These are phyloP conservation scores for Monosporozyma unispora DNA, from an alignment of 805 yeast species.

Conservation along the genomic window DNA sequence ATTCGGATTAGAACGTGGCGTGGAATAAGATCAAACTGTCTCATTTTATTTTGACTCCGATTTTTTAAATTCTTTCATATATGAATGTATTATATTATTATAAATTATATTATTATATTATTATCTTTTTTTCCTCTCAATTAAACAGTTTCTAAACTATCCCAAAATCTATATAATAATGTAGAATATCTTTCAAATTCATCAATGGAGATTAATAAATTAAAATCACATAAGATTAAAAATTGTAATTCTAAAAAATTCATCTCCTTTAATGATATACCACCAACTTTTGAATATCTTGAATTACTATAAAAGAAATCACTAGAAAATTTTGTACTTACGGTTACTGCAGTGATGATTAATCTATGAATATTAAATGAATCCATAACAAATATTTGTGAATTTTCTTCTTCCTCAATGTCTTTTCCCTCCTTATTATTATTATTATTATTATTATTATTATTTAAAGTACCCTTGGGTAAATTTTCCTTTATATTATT, in stretches of 20 bases:
- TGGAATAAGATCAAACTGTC: too few relatives aligned
- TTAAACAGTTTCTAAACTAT: neutral
- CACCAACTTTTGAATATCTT: constrained; percentile 93
- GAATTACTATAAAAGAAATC: constrained; percentile 92
- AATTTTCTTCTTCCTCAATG: constrained; percentile 14
- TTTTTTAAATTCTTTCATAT: neutral
- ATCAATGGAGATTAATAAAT: constrained; percentile 77
- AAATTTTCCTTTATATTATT: constrained; percentile 11
- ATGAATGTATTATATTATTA: neutral
- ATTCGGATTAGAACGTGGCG: too few relatives aligned
- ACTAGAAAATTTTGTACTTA: constrained; percentile 87
- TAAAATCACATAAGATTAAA: constrained; percentile 73
- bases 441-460: constrained; percentile 5
- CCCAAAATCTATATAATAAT: constrained; percentile 55
- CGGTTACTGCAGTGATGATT: constrained; percentile 90
- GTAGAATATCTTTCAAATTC: constrained; percentile 90
- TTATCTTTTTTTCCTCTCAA: neutral
- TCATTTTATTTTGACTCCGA: too few relatives aligned
- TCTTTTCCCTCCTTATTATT: constrained; percentile 9
- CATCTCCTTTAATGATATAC: constrained; percentile 84
- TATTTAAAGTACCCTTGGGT: neutral
- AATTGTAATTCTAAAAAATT: constrained; percentile 90
- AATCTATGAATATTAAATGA: constrained; percentile 90
- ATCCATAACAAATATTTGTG: constrained; percentile 86
- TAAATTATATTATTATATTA: too few relatives aligned